Conservation (phyloP, 2,329 filamentous ascomycete species). For the Lojkania enalia region DNA sequence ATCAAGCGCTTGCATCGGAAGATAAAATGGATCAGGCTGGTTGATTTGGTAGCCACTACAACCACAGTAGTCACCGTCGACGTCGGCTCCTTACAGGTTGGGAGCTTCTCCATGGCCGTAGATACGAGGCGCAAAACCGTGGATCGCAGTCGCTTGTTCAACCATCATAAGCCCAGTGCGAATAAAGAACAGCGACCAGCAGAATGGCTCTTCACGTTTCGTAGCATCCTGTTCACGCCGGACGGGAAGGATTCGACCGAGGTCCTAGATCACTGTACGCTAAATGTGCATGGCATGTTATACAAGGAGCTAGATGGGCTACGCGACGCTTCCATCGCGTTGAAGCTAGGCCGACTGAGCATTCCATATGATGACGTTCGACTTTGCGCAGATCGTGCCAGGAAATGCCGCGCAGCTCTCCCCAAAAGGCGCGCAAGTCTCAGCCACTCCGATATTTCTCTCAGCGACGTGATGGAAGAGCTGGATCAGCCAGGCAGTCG, state of each 20-base stretch:
- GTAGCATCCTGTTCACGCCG: conserved; percentile 86
- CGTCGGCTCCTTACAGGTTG: conserved; percentile 83
- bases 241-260: conserved; percentile 84
- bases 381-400: conserved; percentile 62
- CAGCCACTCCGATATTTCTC: conserved; percentile 60
- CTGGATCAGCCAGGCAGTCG: conserved; percentile 68
- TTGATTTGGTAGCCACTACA: conserved; percentile 84
- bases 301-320: conserved; percentile 85
- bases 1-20: conserved; percentile 85
- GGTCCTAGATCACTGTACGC: conserved; percentile 80
- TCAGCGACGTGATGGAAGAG: conserved; percentile 76
- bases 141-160: conserved; percentile 85
- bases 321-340: conserved; percentile 82
- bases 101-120: conserved; percentile 80
- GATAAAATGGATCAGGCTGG: conserved; percentile 84
- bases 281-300: conserved; percentile 90
- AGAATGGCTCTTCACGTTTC: conserved; percentile 88
- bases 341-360: conserved; percentile 89
- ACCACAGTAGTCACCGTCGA: conserved; percentile 76
- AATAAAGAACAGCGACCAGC: conserved; percentile 71
- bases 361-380: conserved; percentile 86
- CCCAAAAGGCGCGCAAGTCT: conserved; percentile 20
- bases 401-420: conserved; percentile 43
- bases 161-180: conserved; percentile 57
- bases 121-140: conserved; percentile 92